Evolutionary conservation across 192 early-diverging fungal species (phyloP), one percentile per base, ranked within the genome.

Genomic region (Dissophora ornata): DNA sequence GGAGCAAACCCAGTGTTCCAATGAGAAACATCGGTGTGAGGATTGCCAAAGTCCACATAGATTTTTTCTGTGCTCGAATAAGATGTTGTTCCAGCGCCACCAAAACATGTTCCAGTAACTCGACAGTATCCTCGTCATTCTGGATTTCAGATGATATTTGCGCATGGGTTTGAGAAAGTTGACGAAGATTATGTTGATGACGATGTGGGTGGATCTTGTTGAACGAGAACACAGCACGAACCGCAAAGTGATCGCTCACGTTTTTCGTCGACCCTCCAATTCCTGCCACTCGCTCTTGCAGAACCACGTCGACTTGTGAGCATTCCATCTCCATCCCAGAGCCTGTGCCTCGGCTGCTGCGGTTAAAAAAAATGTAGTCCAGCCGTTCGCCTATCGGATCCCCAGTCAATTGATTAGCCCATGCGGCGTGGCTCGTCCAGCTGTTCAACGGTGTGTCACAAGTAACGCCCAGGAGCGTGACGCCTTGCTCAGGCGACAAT

Each of bases 311-410:
- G 0, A 48, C 49, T 10, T 15, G 3, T 4, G 28, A 47, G 33
- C 85, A 87, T 26, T 21, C 25, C 18, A 87, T 34, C 44, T 71
- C 47, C n/a, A n/a, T n/a, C n/a, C n/a, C n/a, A n/a, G n/a, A n/a
- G n/a, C n/a, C n/a, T n/a, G n/a, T n/a, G n/a, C n/a, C n/a, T n/a
- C n/a, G n/a, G 13, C 67, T 36, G 21, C 67, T 82, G 2, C 45
- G 21, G 12, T 69, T 52, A 47, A 79, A 85, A 56, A 87, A 83
- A 11, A 87, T 73, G 44, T 83, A 88, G 44, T 88, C 86, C 11
- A 88, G 64, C 22, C 86, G 78, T 25, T 83, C 78, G 12, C 86
- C 86, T 7, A 75, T 67, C 5, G 49, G 62, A 22, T 63, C 46
- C 4, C 51, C 33, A 0, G 71, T 61, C 34, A 66, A 28, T 0